Evolutionary conservation across 805 yeast genomes (phyloP), one percentile per base, ranked within the genome.

Genomic region (Cyberlindnera subsufficiens): DNA sequence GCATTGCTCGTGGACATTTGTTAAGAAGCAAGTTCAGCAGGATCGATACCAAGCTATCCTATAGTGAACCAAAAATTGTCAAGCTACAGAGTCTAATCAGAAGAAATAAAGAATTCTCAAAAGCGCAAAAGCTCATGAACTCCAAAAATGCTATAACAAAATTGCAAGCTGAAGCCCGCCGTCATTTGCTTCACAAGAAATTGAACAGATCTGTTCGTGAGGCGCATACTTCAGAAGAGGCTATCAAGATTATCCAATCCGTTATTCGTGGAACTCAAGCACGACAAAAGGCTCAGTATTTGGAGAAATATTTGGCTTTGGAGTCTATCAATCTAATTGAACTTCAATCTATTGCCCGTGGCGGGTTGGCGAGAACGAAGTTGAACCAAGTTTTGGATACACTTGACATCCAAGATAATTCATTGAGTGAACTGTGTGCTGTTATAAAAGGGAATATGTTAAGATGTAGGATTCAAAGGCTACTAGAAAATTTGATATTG

Each of bases 281-380:
- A 1, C 52, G 66, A 43, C 18, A 22, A 8, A 29, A 30, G 1
- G 3, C 46, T 3, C 30, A 38, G 10, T 13, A 16, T 14, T 45
- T 44, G 30, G 22, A 31, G 6, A 14, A 18, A 3, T 27, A n/a
- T 0, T 15, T 50, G 32, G 39, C 38, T 8, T 30, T 35, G 5
- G 38, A 49, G 15, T 14, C 37, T 10, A 2, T 18, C 0, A 5
- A 16, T 1, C 51, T 81, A 3, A 56, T 65, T 5, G 57, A 47
- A 6, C 44, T 87, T 2, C 96, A 89, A 57, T 66, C 87, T 1
- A 50, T 65, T 1, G 46, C 74, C 1, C 70, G 86, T 47, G 90
- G 84, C 7, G 55, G 47, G 1, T 17, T 55, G 0, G 36, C 53
- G 7, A 57, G 73, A 41, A 33, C 54, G 39, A 39, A 45, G 11